A percentile compares a stretch with the other conserved stretches of the same genome.
Conservation (phyloP, 371 early-diverging fungal species). For the Hamiltosporidium magnivora region DNA sequence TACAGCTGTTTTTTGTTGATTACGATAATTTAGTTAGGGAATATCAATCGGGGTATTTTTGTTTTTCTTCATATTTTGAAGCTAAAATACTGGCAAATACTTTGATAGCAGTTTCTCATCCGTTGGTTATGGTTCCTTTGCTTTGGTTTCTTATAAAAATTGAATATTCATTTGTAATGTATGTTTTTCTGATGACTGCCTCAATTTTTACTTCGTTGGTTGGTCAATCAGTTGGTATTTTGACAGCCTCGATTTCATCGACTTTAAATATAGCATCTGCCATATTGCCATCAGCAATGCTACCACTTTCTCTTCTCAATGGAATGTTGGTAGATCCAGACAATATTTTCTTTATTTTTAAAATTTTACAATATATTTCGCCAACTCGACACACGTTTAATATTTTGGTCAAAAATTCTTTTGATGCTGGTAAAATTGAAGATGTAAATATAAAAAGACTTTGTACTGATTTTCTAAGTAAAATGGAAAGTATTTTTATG, state of each 20-base stretch:
- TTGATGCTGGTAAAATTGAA: background rate
- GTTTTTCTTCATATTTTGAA: slow-evolving; percentile 28
- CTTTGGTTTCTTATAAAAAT: slow-evolving; percentile 17
- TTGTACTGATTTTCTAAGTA: too few relatives aligned
- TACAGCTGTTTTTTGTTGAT: slow-evolving; percentile 25
- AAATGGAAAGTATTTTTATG: too few relatives aligned
- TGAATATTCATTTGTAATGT: slow-evolving; percentile 2
- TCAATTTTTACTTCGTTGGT: background rate
- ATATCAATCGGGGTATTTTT: slow-evolving; percentile 30
- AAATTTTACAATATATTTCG: slow-evolving; percentile 28
- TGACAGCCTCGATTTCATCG: background rate
- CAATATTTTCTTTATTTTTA: slow-evolving; percentile 7
- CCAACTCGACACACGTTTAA: slow-evolving; percentile 37
- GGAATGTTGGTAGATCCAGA: slow-evolving; percentile 31
- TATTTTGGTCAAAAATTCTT: slow-evolving; percentile 37
- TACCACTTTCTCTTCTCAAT: slow-evolving; percentile 28
- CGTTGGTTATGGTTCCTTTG: slow-evolving; percentile 7
- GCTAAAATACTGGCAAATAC: slow-evolving; percentile 28
- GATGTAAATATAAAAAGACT: too few relatives aligned
- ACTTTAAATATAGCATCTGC: slow-evolving; percentile 18
- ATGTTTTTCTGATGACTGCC: slow-evolving; percentile 10
- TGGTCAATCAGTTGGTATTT: slow-evolving; percentile 27
- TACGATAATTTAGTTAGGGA: slow-evolving; percentile 24
- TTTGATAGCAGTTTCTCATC: slow-evolving; percentile 19
- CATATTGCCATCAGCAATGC: slow-evolving; percentile 26